Percentiles rank a stretch among this genome's conserved stretches.
phyloP scores from a whole-genome alignment of 208 protist species.

The Angomonas deanei region DNA sequence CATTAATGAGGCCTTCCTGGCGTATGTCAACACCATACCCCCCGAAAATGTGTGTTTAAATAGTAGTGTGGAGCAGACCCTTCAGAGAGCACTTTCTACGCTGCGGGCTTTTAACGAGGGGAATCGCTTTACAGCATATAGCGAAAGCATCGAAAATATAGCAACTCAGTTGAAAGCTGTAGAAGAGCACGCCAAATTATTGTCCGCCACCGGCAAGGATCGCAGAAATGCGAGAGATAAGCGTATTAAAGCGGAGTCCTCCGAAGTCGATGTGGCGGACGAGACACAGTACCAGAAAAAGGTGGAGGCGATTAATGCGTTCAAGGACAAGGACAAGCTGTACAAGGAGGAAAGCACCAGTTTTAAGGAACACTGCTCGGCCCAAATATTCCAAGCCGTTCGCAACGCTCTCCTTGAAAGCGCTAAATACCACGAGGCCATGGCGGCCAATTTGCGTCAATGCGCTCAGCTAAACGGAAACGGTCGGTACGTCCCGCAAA shows the following conservation, averaged over 20 bases:
- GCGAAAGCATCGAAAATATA: background rate
- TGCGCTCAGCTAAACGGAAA: background rate
- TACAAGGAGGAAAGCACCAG: slow-evolving; percentile 3
- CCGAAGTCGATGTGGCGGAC: slow-evolving; percentile 1
- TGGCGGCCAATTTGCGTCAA: background rate
- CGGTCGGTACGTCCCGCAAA: background rate
- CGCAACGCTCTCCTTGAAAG: background rate
- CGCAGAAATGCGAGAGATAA: slow-evolving; percentile 1
- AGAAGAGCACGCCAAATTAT: background rate
- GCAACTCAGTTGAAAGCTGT: background rate
- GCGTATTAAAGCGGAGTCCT: slow-evolving; percentile 1
- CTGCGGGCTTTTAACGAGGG: slow-evolving; percentile 12
- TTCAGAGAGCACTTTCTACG: background rate
- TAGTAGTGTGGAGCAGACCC: background rate
- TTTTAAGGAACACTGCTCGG: background rate
- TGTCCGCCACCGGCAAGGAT: background rate
- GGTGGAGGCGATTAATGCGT: background rate
- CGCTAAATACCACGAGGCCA: background rate
- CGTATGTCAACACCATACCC: background rate
- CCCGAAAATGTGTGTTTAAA: slow-evolving; percentile 6
- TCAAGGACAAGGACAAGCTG: background rate
- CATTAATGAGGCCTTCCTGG: slow-evolving; percentile 6
- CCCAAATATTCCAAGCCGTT: background rate
- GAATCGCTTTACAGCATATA: slow-evolving; percentile 5
- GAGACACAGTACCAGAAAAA: slow-evolving; percentile 6